A percentile compares a stretch with the other conserved stretches of the same genome.
phyloP scores from a whole-genome alignment of 352 stramenopile genomes.

The Globisporangium sylvaticum region DNA sequence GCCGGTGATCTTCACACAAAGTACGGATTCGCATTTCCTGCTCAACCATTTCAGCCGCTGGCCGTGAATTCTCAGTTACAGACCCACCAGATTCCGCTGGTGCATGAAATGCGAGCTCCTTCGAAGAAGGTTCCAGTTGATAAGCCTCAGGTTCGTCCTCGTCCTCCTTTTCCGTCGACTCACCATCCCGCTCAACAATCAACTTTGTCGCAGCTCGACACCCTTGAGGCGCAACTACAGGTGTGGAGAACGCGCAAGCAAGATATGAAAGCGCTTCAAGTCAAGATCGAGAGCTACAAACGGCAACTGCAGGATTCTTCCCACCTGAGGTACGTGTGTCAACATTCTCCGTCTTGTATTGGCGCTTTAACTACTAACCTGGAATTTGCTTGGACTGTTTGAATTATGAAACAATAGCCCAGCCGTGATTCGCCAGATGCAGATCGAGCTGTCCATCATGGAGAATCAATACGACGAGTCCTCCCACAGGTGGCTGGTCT shows the following conservation, averaged over 20 bases:
- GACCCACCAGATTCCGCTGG: not conserved
- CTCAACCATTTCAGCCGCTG: conserved; percentile 9
- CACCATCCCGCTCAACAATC: not conserved
- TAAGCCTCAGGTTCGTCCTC: not conserved
- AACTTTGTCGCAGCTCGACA: conserved; percentile 9
- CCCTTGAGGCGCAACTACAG: conserved; percentile 12
- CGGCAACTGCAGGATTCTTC: conserved; percentile 1
- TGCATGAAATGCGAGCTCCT: not conserved
- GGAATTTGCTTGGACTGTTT: no score
- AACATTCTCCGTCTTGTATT: not conserved
- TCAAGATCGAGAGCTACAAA: conserved; percentile 3
- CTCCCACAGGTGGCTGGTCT: conserved; percentile 10
- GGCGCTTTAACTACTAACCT: no score
- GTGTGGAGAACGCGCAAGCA: conserved; percentile 9
- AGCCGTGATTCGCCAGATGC: conserved; percentile 1
- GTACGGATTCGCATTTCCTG: conserved; percentile 15
- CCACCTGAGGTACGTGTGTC: not conserved
- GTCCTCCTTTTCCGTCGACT: not conserved
- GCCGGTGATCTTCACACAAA: conserved; percentile 5
- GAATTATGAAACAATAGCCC: not conserved
- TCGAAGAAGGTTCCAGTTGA: not conserved
- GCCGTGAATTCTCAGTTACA: not conserved
- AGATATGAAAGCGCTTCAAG: conserved; percentile 3
- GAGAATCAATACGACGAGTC: conserved; percentile 10
- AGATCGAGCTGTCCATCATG: conserved; percentile 7